Percentiles rank a stretch among this genome's conserved stretches.
Evolutionary conservation across 257 asterid genomes (phyloP).

Genomic region (Anisodus tanguticus): DNA sequence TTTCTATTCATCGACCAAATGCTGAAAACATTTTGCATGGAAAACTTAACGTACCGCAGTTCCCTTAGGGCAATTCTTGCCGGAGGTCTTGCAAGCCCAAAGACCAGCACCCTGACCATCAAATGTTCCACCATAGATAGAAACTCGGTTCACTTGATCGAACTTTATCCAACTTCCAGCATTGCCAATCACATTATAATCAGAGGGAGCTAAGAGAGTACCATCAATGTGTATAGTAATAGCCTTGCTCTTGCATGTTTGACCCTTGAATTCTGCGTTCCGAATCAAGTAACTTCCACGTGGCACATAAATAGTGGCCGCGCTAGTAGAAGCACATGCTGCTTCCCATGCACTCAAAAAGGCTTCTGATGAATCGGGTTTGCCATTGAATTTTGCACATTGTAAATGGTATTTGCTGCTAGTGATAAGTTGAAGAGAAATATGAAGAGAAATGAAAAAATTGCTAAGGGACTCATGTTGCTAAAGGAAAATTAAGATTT

Average conservation of each 20-base stretch:
- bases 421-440: background rate
- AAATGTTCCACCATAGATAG: slow-evolving; percentile 19
- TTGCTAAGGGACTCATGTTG: slow-evolving; percentile 4
- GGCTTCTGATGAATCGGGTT: slow-evolving; percentile 13
- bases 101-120: slow-evolving; percentile 10
- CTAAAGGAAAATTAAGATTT: background rate
- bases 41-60: background rate
- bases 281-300: slow-evolving; percentile 23
- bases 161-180: background rate
- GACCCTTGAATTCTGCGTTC: background rate
- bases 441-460: background rate
- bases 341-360: background rate
- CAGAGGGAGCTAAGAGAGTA: background rate
- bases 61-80: background rate
- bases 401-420: background rate
- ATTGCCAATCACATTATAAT: slow-evolving; percentile 25
- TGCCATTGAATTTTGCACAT: background rate
- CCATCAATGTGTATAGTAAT: slow-evolving; percentile 19
- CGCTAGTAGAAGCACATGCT: slow-evolving; percentile 7
- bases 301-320: slow-evolving; percentile 17
- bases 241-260: slow-evolving; percentile 23
- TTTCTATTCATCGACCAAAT: too few relatives aligned
- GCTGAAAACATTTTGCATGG: background rate
- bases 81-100: background rate
- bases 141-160: background rate